Conservation (phyloP, 1,139 yeast species). For the Kodamaea derodonti region DNA sequence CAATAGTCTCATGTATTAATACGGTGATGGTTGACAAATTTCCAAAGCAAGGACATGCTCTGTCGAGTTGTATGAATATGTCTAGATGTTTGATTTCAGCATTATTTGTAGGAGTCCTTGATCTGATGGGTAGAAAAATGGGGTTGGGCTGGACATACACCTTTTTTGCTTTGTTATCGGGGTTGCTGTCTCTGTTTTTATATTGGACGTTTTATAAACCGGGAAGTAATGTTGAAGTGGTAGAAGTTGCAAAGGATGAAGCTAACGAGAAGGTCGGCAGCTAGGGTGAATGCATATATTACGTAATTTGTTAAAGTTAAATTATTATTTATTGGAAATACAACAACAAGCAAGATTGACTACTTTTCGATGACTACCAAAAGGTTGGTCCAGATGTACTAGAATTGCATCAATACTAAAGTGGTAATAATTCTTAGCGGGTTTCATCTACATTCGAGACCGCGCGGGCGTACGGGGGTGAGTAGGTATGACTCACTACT, state of each 20-base stretch:
- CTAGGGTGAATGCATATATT: conserved; percentile 1
- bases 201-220: conserved; percentile 5
- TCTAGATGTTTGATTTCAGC: conserved; percentile 37
- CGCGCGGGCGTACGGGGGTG: no score
- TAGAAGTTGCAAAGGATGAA: not conserved
- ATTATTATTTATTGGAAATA: no score
- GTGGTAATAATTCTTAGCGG: no score
- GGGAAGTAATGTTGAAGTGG: not conserved
- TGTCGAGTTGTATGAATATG: conserved; percentile 36
- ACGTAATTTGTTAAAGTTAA: no score
- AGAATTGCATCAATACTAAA: no score
- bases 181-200: conserved; percentile 7
- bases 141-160: conserved; percentile 37
- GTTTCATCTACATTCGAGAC: no score
- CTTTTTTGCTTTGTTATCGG: conserved; percentile 27
- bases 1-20: conserved; percentile 27
- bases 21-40: conserved; percentile 36
- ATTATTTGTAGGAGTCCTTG: conserved; percentile 29
- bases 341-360: no score
- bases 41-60: conserved; percentile 32
- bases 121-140: conserved; percentile 26
- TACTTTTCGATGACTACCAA: no score
- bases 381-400: no score
- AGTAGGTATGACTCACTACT: no score
- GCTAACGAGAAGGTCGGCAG: no score